Percentiles rank a stretch among this genome's conserved stretches.
phyloP scores from a whole-genome alignment of 1,139 yeast species.

The Pichiaceae sp. region DNA sequence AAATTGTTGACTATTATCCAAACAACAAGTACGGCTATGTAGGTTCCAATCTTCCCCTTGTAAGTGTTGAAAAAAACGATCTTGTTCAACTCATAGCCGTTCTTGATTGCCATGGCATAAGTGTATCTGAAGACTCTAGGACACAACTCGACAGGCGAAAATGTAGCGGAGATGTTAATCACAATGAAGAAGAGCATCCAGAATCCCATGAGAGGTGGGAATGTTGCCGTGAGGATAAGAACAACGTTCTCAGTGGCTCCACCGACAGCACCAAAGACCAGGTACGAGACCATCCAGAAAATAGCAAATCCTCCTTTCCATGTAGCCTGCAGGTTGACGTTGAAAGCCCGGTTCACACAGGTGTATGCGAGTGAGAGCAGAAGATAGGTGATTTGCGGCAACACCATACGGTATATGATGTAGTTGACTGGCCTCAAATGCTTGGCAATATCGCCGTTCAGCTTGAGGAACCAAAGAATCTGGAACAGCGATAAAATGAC shows the following conservation, averaged over 20 bases:
- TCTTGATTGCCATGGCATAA: conserved; percentile 43
- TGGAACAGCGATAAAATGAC: conserved; percentile 54
- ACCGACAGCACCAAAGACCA: conserved; percentile 43
- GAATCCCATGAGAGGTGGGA: conserved; percentile 39
- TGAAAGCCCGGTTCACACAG: conserved; percentile 37
- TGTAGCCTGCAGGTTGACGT: conserved; percentile 28
- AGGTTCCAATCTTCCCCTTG: conserved; percentile 37
- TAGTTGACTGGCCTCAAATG: conserved; percentile 26
- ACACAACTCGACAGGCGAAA: conserved; percentile 38
- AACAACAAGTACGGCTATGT: conserved; percentile 38
- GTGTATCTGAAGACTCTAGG: conserved; percentile 41
- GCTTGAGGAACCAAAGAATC: conserved; percentile 38
- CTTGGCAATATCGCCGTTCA: conserved; percentile 31
- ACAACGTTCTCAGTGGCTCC: conserved; percentile 39
- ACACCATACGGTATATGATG: conserved; percentile 30
- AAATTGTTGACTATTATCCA: conserved; percentile 37
- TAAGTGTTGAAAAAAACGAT: conserved; percentile 37
- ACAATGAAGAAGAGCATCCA: conserved; percentile 37
- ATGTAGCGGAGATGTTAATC: conserved; percentile 38
- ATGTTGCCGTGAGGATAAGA: conserved; percentile 29
- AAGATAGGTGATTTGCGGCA: conserved; percentile 36
- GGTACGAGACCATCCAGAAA: conserved; percentile 35
- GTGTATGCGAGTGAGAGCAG: conserved; percentile 35
- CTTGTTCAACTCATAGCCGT: conserved; percentile 38
- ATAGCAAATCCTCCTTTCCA: conserved; percentile 44